A percentile compares a stretch with the other conserved stretches of the same genome.
phyloP scores from a whole-genome alignment of 2,329 filamentous ascomycete genomes.

The Hymenotorrendiella dingleyae region DNA sequence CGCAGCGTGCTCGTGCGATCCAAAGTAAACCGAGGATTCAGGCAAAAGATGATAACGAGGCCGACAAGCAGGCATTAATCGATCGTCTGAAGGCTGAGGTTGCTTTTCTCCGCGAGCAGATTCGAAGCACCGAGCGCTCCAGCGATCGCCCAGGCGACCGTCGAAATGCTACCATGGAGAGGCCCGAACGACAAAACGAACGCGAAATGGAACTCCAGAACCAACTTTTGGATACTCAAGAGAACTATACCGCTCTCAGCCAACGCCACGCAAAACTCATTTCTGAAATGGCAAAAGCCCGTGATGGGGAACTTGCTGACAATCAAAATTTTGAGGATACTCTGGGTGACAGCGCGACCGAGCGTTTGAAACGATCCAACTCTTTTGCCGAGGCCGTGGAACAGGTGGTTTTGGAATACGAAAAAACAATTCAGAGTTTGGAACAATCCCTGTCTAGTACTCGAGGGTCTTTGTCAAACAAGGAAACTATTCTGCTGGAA shows the following conservation, averaged over 20 bases:
- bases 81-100: conserved; percentile 92
- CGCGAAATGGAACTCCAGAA: conserved; percentile 89
- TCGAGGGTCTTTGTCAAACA: conserved; percentile 71
- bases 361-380: conserved; percentile 88
- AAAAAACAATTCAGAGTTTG: conserved; percentile 93
- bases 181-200: conserved; percentile 72
- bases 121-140: conserved; percentile 73
- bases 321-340: conserved; percentile 54
- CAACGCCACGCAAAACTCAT: conserved; percentile 94
- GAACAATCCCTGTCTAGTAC: conserved; percentile 90
- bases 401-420: conserved; percentile 93
- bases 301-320: conserved; percentile 60
- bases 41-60: conserved; percentile 70
- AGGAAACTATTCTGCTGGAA: conserved; percentile 82
- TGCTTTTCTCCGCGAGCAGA: conserved; percentile 87
- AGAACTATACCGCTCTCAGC: conserved; percentile 88
- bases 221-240: conserved; percentile 84
- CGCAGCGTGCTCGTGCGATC: conserved; percentile 89
- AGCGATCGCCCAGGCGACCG: conserved; percentile 45
- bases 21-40: conserved; percentile 97
- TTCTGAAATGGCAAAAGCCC: conserved; percentile 82
- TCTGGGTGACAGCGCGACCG: conserved; percentile 72
- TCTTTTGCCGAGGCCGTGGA: conserved; percentile 95
- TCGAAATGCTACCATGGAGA: conserved; percentile 55
- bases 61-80: conserved; percentile 89